Evolutionary conservation across 805 yeast species (phyloP), one percentile per base, ranked within the genome.

Genomic region (Kurtzmaniella cleridarum): DNA sequence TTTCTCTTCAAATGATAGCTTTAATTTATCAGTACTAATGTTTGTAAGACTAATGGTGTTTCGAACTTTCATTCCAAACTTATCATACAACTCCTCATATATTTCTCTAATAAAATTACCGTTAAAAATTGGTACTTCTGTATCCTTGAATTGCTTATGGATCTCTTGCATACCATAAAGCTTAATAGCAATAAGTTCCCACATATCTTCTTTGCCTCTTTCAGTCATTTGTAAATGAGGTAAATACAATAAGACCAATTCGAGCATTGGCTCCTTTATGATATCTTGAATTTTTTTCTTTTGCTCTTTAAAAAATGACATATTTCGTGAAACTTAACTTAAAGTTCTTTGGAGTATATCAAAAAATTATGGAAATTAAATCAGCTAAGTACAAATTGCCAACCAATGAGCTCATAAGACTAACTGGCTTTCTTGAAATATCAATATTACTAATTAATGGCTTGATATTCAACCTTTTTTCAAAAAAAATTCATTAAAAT

Each of bases 171-270:
- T 20, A 5, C 24, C 24, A 20, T 20, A 20, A 16, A 62, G 42
- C 32, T 57, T 57, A 18, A 61, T 61, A n/a, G 68, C 67, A 13
- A 62, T 46, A 2, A 57, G 42, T 45, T 61, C 68, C 68, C 68
- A 62, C 1, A 48, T 38, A 40, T 59, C 59, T 26, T 59, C 60
- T 36, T 49, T 50, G 29, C 51, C 51, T 24, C 40, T 32, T 13
- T 36, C 41, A 1, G 53, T 57, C 10, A 48, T 20, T 44, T 62
- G 68, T 12, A 61, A 44, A 45, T 62, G 67, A 7, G 68, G 68
- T 18, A 62, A 47, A 23, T 54, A 43, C 32, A 46, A 51, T 11
- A 62, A 41, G 1, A 61, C 64, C 18, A 49, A 41, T 33, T 58
- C 60, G 7, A 62, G 42, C 35, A 62, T 42, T 2, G 63, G 64